phyloP scores from a whole-genome alignment of 2,329 filamentous ascomycete species.

The Microsporum canis region DNA sequence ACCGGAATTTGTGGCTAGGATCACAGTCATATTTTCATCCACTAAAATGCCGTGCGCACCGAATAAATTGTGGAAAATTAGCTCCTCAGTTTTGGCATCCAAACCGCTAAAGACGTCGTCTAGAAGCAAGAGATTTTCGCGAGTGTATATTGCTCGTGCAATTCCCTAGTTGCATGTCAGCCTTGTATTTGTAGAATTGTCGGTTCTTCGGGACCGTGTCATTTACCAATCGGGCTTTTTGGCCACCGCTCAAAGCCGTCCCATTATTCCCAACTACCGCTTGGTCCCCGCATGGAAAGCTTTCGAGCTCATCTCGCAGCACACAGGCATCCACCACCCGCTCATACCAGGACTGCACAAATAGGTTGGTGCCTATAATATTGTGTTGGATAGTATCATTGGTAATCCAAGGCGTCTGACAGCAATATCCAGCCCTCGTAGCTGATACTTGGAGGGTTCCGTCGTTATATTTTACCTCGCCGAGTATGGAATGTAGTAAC shows the following conservation, averaged over 20 bases:
- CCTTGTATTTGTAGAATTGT: neutral
- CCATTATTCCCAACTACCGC: slow-evolving; percentile 18
- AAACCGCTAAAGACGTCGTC: slow-evolving; percentile 41
- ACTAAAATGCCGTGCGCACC: slow-evolving; percentile 24
- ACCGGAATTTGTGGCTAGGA: neutral
- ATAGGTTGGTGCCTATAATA: neutral
- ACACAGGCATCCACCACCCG: slow-evolving; percentile 17
- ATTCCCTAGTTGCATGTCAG: slow-evolving; percentile 16
- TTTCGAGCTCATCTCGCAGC: slow-evolving; percentile 17
- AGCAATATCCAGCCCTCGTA: neutral
- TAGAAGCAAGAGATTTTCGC: slow-evolving; percentile 32
- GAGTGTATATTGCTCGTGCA: slow-evolving; percentile 39
- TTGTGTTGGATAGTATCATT: neutral
- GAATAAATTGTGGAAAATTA: slow-evolving; percentile 36
- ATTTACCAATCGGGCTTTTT: neutral
- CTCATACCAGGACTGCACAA: slow-evolving; percentile 14
- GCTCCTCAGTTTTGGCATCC: slow-evolving; percentile 35
- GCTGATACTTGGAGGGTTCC: neutral
- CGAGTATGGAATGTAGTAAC: slow-evolving; percentile 2
- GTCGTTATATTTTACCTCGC: neutral
- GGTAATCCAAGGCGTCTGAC: slow-evolving; percentile 3
- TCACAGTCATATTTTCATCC: neutral
- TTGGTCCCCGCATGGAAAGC: slow-evolving; percentile 16
- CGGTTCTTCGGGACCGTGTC: neutral
- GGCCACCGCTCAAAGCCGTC: neutral